Evolutionary conservation across 768 basidiomycete genomes (phyloP).

Genomic region (Amanita pallidorosea): DNA sequence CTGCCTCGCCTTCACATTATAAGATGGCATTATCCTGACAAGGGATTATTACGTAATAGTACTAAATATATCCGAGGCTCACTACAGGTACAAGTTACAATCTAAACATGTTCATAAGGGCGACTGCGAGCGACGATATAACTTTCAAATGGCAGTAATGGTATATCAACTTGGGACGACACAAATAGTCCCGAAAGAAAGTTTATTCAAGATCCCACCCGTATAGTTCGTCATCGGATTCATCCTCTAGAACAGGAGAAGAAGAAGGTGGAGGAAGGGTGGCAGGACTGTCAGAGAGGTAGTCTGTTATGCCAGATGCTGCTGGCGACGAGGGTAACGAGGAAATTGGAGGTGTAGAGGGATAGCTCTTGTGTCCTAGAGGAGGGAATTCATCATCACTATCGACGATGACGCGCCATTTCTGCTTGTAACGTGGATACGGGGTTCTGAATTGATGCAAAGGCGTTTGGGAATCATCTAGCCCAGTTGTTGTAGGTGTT

Average conservation of each 20-base stretch:
- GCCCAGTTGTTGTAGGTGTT: no score
- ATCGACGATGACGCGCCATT: background rate
- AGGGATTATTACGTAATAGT: background rate
- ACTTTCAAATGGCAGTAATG: no score
- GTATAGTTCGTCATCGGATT: slow-evolving; percentile 20
- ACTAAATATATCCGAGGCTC: no score
- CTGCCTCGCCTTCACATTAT: slow-evolving; percentile 61
- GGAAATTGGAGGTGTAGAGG: no score
- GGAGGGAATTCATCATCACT: background rate
- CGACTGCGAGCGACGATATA: no score
- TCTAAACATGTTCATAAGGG: no score
- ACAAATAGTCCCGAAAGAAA: no score
- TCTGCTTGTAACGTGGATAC: background rate
- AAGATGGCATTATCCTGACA: slow-evolving; percentile 12
- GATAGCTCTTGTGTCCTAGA: background rate
- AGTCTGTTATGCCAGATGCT: background rate
- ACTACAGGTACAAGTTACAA: background rate
- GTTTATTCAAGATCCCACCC: slow-evolving; percentile 7
- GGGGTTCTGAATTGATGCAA: background rate
- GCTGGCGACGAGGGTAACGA: background rate
- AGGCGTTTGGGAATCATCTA: no score
- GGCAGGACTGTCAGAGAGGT: background rate
- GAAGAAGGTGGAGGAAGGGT: background rate
- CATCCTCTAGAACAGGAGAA: slow-evolving; percentile 8
- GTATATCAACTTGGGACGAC: no score